Evolutionary conservation across 805 yeast genomes (phyloP).

Genomic region (Torulaspora maleeae): DNA sequence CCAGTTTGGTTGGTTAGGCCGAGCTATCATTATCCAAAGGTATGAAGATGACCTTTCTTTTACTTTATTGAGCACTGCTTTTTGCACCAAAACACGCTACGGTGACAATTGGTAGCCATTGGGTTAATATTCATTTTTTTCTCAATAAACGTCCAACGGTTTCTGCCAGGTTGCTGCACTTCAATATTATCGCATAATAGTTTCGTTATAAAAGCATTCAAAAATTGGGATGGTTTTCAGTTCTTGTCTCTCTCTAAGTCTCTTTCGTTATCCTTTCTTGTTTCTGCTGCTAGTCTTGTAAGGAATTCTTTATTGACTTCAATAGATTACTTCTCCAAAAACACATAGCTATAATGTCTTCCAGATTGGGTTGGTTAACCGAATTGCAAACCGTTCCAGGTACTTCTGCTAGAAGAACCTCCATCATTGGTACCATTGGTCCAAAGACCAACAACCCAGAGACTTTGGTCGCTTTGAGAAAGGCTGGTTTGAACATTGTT

Average conservation of each 20-base stretch:
- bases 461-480: constrained; percentile 77
- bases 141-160: constrained; percentile 1
- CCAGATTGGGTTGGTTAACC: constrained; percentile 76
- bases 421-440: constrained; percentile 98
- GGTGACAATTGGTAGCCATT: not conserved
- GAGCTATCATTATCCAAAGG: not conserved
- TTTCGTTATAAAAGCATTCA: constrained; percentile 8
- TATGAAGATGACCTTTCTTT: constrained; percentile 5
- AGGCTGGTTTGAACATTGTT: constrained; percentile 96
- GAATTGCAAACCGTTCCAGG: constrained; percentile 75
- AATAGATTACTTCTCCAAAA: constrained; percentile 11
- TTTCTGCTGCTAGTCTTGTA: not conserved
- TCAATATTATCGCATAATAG: constrained; percentile 6
- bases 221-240: not conserved
- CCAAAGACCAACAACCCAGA: constrained; percentile 95
- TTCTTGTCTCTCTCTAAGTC: not conserved
- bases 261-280: not conserved
- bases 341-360: constrained; percentile 35
- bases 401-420: constrained; percentile 81
- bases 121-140: constrained; percentile 2
- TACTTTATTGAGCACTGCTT: constrained; percentile 5
- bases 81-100: constrained; percentile 1
- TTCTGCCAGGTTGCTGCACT: constrained; percentile 1
- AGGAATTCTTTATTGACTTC: constrained; percentile 10
- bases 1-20: constrained; percentile 1